Base-by-base conservation (phyloP, 1,139 yeast species). In the Geotrichum reessii region DNA sequence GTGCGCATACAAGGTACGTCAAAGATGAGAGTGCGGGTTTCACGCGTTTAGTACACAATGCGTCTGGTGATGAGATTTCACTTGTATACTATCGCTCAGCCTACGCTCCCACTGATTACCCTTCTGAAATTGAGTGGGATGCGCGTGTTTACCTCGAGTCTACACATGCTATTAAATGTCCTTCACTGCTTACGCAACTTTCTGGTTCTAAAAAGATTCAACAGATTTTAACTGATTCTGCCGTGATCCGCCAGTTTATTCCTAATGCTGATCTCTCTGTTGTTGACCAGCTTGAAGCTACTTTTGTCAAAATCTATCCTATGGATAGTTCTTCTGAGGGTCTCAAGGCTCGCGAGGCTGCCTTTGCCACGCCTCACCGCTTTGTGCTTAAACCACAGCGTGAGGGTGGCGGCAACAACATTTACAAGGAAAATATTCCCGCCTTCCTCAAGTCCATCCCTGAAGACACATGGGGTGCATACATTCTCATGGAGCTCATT, bases 381-480 rank as follows among this genome's bases (percentile, higher is more conserved):
- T 93, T 78, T 71, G 99, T 93, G 1, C 78, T 93, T 66, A 93
- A 93, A 70, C 99, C 99, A 2, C 99, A 95, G 73, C 82, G 99
- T 76, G 99, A 93, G 76, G 99, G 99, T 46, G 87, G 86, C 51
- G 99, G 99, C 24, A 91, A 93, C 73, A 93, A 93, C 70, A 81
- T 93, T 57, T 93, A 93, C 74, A 88, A 88, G 67, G 81, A 82
- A 52, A 86, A 89, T 65, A 93, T 93, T 58, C 97, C 97, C 1
- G 75, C 62, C 0, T 92, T 89, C 69, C 76, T 93, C 65, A 71
- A 79, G 21, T 67, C 76, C 0, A 70, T 88, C 9, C 83, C 85
- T n/a, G 83, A 86, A 67, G 74, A 78, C 25, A 87, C 87, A 47
- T 92, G 97, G 97, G 85, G 84, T 33, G 96, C 91, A 0, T 95